Evolutionary conservation across 176 grass and related monocot species (phyloP).

Genomic region (Zizania latifolia): DNA sequence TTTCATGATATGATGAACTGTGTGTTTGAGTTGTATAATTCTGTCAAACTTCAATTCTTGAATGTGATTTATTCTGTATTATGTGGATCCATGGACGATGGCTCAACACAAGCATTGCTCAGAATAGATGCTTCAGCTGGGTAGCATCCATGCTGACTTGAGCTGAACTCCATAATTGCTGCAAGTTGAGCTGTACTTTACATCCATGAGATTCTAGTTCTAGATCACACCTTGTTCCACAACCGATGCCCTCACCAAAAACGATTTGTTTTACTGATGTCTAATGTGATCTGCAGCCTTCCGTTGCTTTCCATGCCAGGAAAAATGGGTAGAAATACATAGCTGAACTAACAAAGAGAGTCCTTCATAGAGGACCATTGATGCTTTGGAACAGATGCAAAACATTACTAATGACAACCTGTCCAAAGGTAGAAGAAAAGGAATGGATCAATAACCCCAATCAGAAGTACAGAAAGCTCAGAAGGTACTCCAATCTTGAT

Average conservation of each 20-base stretch:
- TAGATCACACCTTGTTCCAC: background rate
- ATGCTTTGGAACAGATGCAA: slow-evolving; percentile 3
- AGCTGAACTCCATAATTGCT: slow-evolving; percentile 9
- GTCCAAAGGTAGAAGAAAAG: background rate
- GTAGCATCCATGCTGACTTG: slow-evolving; percentile 3
- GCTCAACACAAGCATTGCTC: background rate
- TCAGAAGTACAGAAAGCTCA: background rate
- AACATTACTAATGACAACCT: background rate
- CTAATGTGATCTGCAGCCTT: background rate
- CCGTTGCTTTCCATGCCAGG: background rate
- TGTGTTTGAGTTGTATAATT: background rate
- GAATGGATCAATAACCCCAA: background rate
- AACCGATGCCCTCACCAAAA: background rate
- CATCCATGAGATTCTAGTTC: slow-evolving; percentile 31
- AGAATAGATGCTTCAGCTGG: background rate
- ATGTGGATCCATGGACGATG: background rate
- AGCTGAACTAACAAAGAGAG: background rate
- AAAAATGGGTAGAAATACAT: background rate
- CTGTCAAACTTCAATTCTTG: background rate
- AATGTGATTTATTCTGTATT: background rate
- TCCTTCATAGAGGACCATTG: background rate
- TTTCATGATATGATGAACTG: background rate
- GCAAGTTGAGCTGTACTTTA: slow-evolving; percentile 21
- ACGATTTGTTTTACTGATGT: background rate
- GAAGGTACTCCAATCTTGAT: slow-evolving; percentile 18